These are phyloP conservation scores for Thuja plicata DNA, from an alignment of 83 land plant species.

Conservation along the genomic window DNA sequence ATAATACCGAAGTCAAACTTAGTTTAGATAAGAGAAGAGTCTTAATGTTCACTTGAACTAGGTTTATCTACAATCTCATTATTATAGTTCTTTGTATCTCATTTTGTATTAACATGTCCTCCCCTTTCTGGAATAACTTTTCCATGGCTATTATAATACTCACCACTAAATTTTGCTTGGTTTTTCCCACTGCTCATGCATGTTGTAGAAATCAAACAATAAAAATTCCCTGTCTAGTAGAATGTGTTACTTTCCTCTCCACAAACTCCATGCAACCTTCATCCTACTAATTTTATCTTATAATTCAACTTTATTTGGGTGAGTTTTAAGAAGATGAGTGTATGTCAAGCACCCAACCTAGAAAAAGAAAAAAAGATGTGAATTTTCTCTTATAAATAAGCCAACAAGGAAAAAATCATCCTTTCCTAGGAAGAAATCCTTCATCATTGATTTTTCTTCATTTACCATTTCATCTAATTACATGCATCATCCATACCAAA, in stretches of 20 bases:
- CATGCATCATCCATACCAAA: conserved; percentile 40
- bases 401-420: conserved; percentile 67
- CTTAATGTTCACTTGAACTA: conserved; percentile 77
- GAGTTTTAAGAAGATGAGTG: conserved; percentile 65
- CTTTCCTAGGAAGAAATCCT: conserved; percentile 88
- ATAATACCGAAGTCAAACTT: conserved; percentile 30
- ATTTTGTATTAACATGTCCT: conserved; percentile 54
- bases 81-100: conserved; percentile 55
- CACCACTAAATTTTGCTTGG: conserved; percentile 29
- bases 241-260: conserved; percentile 62
- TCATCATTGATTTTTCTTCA: conserved; percentile 11
- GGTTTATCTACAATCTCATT: conserved; percentile 77
- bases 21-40: conserved; percentile 36
- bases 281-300: conserved; percentile 66
- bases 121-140: conserved; percentile 57
- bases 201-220: conserved; percentile 62
- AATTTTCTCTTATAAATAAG: conserved; percentile 59
- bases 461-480: conserved; percentile 33
- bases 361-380: conserved; percentile 63
- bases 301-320: conserved; percentile 37
- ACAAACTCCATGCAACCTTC: conserved; percentile 86
- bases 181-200: conserved; percentile 30
- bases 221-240: conserved; percentile 62
- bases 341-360: conserved; percentile 87
- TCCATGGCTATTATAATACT: conserved; percentile 31